These are phyloP conservation scores for Pachysandra terminalis DNA, from an alignment of 164 flowering plant species.

Conservation along the genomic window DNA sequence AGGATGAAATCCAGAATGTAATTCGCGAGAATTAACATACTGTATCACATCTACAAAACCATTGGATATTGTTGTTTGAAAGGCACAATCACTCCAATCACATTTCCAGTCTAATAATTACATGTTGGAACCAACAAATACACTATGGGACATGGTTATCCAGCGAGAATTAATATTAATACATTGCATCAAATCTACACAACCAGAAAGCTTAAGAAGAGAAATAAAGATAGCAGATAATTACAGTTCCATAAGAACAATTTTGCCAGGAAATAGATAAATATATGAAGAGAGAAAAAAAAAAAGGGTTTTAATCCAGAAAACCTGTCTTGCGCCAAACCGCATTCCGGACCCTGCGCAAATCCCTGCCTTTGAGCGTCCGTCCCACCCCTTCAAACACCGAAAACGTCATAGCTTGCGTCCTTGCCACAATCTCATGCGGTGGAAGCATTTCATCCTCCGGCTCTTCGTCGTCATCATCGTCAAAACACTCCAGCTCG, in stretches of 20 bases:
- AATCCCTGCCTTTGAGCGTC: slow-evolving; percentile 65
- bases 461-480: slow-evolving; percentile 23
- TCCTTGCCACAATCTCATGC: slow-evolving; percentile 55
- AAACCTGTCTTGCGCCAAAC: slow-evolving; percentile 61
- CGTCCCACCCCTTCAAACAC: slow-evolving; percentile 70
- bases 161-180: too few species aligned
- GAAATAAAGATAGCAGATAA: not conserved
- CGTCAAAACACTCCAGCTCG: slow-evolving; percentile 11
- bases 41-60: not conserved
- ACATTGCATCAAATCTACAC: too few species aligned
- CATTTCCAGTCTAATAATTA: not conserved
- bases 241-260: slow-evolving; percentile 1
- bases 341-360: slow-evolving; percentile 48
- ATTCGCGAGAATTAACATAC: too few species aligned
- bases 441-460: slow-evolving; percentile 54
- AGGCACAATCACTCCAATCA: not conserved
- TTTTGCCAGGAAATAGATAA: not conserved
- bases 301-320: slow-evolving; percentile 29
- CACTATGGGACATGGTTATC: too few species aligned
- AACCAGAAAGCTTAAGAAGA: not conserved
- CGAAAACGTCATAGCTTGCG: slow-evolving; percentile 42
- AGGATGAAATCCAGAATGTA: too few species aligned
- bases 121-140: not conserved
- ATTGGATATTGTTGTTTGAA: too few species aligned
- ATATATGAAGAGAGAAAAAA: not conserved